A percentile compares a stretch with the other conserved stretches of the same genome.
phyloP scores from a whole-genome alignment of 768 basidiomycete species.

The Auricularia cornea region DNA sequence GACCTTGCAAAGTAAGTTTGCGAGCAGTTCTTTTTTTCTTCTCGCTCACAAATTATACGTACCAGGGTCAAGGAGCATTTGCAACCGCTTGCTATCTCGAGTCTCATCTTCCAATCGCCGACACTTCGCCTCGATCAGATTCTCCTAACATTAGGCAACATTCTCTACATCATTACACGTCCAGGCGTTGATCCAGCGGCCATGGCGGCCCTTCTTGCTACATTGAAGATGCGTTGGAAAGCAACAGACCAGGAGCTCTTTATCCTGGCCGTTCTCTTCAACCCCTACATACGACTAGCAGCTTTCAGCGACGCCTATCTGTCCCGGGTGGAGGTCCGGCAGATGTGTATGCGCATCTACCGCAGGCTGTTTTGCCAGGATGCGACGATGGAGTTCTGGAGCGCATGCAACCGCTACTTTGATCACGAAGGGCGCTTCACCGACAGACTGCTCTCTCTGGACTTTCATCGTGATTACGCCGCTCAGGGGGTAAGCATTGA shows the following conservation, averaged over 20 bases:
- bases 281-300: slow-evolving; percentile 19
- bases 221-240: slow-evolving; percentile 28
- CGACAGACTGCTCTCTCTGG: no score
- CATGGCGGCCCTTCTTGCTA: slow-evolving; percentile 13
- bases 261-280: slow-evolving; percentile 27
- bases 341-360: no score
- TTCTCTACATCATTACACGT: not conserved
- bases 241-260: slow-evolving; percentile 28
- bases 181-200: not conserved
- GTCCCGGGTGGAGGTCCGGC: no score
- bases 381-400: no score
- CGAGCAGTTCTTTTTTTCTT: no score
- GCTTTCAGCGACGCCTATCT: no score
- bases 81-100: slow-evolving; percentile 11
- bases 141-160: not conserved
- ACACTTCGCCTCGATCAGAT: not conserved
- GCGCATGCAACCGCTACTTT: no score
- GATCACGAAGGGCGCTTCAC: no score
- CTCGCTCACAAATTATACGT: not conserved
- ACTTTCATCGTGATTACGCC: no score
- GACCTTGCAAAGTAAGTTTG: no score
- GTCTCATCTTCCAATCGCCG: slow-evolving; percentile 22
- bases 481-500: no score
- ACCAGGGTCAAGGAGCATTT: slow-evolving; percentile 12
- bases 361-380: no score